Evolutionary conservation across 768 basidiomycete species (phyloP).

Genomic region (Suillus occidentalis): DNA sequence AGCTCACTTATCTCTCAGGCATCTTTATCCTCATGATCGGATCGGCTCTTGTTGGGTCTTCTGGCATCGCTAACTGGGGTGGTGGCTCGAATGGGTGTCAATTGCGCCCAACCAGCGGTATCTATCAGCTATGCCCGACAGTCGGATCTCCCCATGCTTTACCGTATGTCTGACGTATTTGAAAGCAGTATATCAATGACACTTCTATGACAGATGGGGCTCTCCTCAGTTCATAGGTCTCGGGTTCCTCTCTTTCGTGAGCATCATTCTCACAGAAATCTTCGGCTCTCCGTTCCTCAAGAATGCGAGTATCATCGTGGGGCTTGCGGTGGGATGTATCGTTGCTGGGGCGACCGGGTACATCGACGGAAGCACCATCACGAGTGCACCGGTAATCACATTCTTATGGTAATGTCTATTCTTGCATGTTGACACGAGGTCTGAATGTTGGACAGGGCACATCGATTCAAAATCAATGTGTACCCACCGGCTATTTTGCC

Average conservation of each 20-base stretch:
- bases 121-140: conserved; percentile 72
- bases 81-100: conserved; percentile 78
- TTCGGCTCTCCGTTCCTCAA: conserved; percentile 86
- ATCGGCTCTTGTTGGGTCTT: conserved; percentile 69
- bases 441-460: conserved; percentile 43
- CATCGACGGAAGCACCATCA: conserved; percentile 65
- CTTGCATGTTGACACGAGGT: too few species aligned
- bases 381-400: conserved; percentile 71
- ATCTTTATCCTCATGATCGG: conserved; percentile 82
- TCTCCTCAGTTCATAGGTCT: conserved; percentile 83
- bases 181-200: not conserved
- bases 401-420: conserved; percentile 60
- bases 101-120: conserved; percentile 56
- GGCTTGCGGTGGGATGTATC: conserved; percentile 1
- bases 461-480: conserved; percentile 64
- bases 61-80: conserved; percentile 80
- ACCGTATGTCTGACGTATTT: conserved; percentile 38
- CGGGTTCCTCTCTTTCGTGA: conserved; percentile 79
- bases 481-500: conserved; percentile 71
- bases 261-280: conserved; percentile 76
- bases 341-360: conserved; percentile 38
- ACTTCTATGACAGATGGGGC: conserved; percentile 55
- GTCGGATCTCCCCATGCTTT: conserved; percentile 69
- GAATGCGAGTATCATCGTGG: conserved; percentile 66
- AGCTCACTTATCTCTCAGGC: conserved; percentile 37